phyloP scores from a whole-genome alignment of 306 rosid species.

The Malus sylvestris region DNA sequence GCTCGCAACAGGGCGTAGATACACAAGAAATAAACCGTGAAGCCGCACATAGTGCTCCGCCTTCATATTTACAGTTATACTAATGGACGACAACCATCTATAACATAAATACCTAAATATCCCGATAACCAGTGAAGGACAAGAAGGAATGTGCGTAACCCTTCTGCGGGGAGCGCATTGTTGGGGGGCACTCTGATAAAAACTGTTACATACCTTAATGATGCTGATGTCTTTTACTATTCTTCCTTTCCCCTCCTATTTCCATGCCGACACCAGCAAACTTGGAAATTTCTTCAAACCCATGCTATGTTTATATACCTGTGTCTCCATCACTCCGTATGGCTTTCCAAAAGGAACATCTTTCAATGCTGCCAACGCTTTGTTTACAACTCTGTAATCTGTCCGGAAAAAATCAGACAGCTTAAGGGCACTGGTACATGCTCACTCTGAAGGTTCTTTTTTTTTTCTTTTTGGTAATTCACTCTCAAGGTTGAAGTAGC shows the following conservation, averaged over 20 bases:
- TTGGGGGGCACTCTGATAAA: background rate
- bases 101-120: background rate
- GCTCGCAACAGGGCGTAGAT: background rate
- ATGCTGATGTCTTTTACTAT: background rate
- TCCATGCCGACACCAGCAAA: slow-evolving; percentile 24
- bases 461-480: background rate
- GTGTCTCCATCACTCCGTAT: slow-evolving; percentile 19
- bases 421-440: slow-evolving; percentile 36
- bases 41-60: background rate
- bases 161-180: background rate
- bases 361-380: slow-evolving; percentile 29
- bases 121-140: background rate
- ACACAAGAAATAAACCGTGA: background rate
- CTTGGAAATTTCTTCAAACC: slow-evolving; percentile 25
- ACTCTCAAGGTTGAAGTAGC: slow-evolving; percentile 41
- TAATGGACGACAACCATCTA: background rate
- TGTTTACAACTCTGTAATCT: slow-evolving; percentile 29
- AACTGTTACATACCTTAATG: background rate
- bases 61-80: slow-evolving; percentile 9
- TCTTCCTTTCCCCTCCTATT: background rate
- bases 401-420: slow-evolving; percentile 40
- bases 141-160: background rate
- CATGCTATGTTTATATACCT: slow-evolving; percentile 8
- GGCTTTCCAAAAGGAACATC: slow-evolving; percentile 24
- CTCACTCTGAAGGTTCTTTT: slow-evolving; percentile 33